These are phyloP conservation scores for maize (Zea mays) DNA, from an alignment of 176 grass and related monocot species.

Conservation along the genomic window Zm-B73-REFERENCE-NAM-5.0 NC_050096.1:291261501-291262000, in stretches of 20 bases:
- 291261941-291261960: not conserved
- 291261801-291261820: not conserved
- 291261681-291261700: too few relatives aligned
- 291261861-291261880: not conserved
- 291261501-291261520: too few relatives aligned
- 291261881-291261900: too few relatives aligned
- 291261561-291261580: too few relatives aligned
- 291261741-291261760: not conserved
- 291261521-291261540: too few relatives aligned
- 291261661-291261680: too few relatives aligned
- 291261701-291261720: not conserved
- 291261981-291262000: not conserved
- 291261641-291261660: too few relatives aligned
- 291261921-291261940: not conserved
- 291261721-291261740: not conserved
- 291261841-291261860: not conserved
- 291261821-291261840: not conserved
- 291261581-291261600: too few relatives aligned
- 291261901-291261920: not conserved
- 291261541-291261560: too few relatives aligned
- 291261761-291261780: not conserved
- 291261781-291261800: conserved; percentile 9
- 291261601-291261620: too few relatives aligned
- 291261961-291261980: not conserved
- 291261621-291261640: too few relatives aligned